Base-by-base conservation (phyloP, 148 eudicot species). In the Silene uniflora region DNA sequence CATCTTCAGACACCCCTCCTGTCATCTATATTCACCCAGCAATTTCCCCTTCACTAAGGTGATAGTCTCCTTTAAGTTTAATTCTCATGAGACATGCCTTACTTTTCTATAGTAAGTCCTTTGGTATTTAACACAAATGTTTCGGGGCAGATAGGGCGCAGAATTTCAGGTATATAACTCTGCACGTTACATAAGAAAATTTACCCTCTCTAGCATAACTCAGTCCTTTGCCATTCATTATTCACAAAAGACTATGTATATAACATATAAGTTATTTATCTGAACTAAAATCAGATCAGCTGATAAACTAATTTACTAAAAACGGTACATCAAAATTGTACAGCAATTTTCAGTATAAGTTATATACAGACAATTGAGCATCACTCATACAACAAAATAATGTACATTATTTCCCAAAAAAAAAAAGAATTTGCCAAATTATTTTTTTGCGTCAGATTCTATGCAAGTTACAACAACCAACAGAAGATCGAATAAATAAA, bases 391-490 rank as follows among this genome's bases (percentile, higher is more conserved):
- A 32, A 2, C 8, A 65, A 42, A 32, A 66, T 16, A 66, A 16
- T 18, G 23, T 66, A 35, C 10, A 23, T 66, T 32, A 11, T 27
- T 64, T 32, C 49, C 35, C 49, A 66, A 13, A 16, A 66, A 32
- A 29, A 25, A 24, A 62, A 16, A 52, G 5, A 52, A 52, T 13
- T 52, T 24, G 18, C 27, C 67, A 62, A 62, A 25, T 61, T 23
- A 62, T 23, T 23, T 23, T 24, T 62, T 62, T 62, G 39, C 6
- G 18, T 62, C 18, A 24, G 63, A 11, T 21, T 62, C 5, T 23
- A 62, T 62, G 67, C 67, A 62, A 62, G 67, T 44, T 35, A 35
- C 23, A 66, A 29, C 49, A 66, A 32, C 49, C 12, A 66, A 35
- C 69, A 66, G 7, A 32, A 62, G 67, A 62, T 24, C 22, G 49